A percentile compares a stretch with the other conserved stretches of the same genome.
Conservation (phyloP, 805 yeast species). For the Candida anglica region DNA sequence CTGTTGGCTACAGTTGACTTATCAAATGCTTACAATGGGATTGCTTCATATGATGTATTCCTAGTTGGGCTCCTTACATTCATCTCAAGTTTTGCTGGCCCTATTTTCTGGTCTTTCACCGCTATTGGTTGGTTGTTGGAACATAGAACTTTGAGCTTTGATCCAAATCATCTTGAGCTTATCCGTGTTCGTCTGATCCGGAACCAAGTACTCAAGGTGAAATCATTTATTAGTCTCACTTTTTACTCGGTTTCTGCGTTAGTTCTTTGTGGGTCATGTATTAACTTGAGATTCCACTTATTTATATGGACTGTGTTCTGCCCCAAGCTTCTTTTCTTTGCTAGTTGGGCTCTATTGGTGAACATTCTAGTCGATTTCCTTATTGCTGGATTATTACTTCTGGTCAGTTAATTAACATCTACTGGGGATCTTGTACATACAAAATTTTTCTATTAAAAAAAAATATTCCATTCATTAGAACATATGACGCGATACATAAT, state of each 20-base stretch:
- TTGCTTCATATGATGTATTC: conserved; percentile 61
- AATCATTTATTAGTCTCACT: conserved; percentile 34
- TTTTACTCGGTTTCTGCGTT: conserved; percentile 61
- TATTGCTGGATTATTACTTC: conserved; percentile 48
- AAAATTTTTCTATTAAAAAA: no score
- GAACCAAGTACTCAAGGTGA: conserved; percentile 30
- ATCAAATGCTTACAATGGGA: conserved; percentile 89
- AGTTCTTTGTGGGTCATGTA: conserved; percentile 65
- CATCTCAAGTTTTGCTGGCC: conserved; percentile 79
- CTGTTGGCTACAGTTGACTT: conserved; percentile 88
- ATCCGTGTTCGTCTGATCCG: conserved; percentile 19
- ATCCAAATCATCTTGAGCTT: conserved; percentile 6
- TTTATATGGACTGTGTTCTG: conserved; percentile 98
- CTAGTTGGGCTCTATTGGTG: conserved; percentile 65
- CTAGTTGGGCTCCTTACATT: conserved; percentile 77
- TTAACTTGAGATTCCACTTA: conserved; percentile 72
- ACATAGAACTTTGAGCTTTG: conserved; percentile 12
- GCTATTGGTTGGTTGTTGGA: conserved; percentile 39
- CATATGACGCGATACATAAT: no score
- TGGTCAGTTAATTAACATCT: not conserved
- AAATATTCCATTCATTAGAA: no score
- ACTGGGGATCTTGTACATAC: no score
- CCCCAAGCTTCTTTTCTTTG: conserved; percentile 80
- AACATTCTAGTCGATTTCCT: conserved; percentile 31
- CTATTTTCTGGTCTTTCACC: conserved; percentile 73